Base-by-base conservation (phyloP, 148 eudicot species). In the Polygonum maritimum region DNA sequence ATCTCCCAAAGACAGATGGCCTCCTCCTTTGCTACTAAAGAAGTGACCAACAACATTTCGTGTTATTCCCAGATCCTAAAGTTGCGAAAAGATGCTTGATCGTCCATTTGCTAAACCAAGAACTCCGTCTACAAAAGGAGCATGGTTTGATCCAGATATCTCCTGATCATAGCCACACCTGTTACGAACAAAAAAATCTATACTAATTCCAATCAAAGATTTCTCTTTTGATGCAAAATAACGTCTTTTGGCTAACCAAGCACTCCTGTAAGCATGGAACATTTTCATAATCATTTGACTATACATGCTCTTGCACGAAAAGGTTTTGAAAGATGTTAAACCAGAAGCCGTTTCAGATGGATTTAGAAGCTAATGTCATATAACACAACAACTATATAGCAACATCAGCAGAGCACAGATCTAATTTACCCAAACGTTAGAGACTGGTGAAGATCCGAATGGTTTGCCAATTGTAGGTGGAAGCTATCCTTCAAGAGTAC, bases 161-260 rank as follows among this genome's bases (percentile, higher is more conserved):
- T 86, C 90, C 85, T 95, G 97, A 82, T 91, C 83, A 85, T 92
- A 95, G 40, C 99, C 99, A 76, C 99, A 95, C 51, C 99, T 94
- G 84, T 69, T 74, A 44, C 9, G 47, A 44, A 44, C 7, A 10
- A 44, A n/a, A 44, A 44, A 6, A 6, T 6, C 47, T n/a, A 44
- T 44, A 44, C 9, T 8, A 44, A 44, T 44, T 44, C 11, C 2
- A 44, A 44, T 44, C 9, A 0, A 9, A 6, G 10, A 44, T 2
- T 44, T 44, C 9, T 44, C 8, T 44, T 44, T 39, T 4, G 3
- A 0, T 39, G 41, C 4, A 39, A 39, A 39, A 39, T 39, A 39
- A 4, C 41, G 1, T 39, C 41, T 2, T 44, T 44, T 44, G 47
- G 47, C 47, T 44, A 44, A 44, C 47, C 47, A 7, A 44, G 11